phyloP scores from a whole-genome alignment of 495 filamentous ascomycete species.

The Apiosordaria backusii region DNA sequence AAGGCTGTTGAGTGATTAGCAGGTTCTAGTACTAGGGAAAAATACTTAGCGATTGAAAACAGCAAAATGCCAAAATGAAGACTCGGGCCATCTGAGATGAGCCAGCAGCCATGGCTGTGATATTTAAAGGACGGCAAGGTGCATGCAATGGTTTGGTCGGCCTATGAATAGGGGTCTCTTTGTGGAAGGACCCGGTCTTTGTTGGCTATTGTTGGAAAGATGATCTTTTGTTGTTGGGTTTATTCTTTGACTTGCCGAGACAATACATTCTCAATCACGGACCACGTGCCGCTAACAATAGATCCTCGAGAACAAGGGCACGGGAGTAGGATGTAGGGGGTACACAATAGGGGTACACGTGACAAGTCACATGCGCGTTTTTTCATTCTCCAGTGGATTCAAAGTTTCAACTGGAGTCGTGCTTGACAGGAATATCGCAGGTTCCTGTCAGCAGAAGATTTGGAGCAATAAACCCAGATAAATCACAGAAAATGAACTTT shows the following conservation, averaged over 20 bases:
- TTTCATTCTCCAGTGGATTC: background rate
- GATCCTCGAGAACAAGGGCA: background rate
- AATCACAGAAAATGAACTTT: conserved; percentile 10
- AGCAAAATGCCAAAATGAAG: background rate
- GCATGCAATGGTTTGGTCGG: too few species aligned
- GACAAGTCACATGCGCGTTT: background rate
- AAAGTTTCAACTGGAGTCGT: background rate
- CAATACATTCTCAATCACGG: background rate
- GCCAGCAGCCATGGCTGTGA: too few species aligned
- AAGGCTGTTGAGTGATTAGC: background rate
- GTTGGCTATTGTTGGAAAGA: background rate
- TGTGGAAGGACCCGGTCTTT: background rate
- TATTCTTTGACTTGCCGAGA: background rate
- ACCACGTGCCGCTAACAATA: background rate
- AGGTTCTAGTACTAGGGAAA: background rate
- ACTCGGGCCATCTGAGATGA: too few species aligned
- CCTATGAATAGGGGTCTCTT: background rate
- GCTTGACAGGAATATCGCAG: background rate
- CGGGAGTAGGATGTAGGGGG: too few species aligned
- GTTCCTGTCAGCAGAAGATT: background rate
- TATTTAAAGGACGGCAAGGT: background rate
- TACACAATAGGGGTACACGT: background rate
- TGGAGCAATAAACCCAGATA: background rate
- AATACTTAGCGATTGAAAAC: background rate
- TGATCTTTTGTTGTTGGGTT: background rate